These are phyloP conservation scores for Monilinia laxa DNA, from an alignment of 2,329 filamentous ascomycete species.

Conservation along the genomic window DNA sequence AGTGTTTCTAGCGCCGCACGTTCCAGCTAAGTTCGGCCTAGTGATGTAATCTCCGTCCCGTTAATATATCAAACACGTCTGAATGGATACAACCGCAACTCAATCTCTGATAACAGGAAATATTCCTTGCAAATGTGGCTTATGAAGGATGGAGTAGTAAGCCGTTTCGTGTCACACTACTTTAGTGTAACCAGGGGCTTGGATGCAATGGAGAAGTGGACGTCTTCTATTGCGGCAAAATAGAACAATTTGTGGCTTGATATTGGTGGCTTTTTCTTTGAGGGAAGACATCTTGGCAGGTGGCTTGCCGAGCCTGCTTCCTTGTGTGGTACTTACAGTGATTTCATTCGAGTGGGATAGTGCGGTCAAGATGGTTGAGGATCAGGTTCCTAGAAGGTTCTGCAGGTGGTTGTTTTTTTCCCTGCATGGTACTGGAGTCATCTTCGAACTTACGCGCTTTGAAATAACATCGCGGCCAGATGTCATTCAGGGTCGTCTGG, in stretches of 20 bases:
- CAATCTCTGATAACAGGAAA: conserved; percentile 16
- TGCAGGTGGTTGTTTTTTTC: no score
- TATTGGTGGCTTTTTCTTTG: not conserved
- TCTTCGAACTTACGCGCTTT: not conserved
- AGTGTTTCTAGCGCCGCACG: conserved; percentile 57
- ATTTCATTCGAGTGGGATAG: not conserved
- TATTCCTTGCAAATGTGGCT: conserved; percentile 16
- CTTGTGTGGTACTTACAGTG: not conserved
- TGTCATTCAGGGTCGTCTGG: no score
- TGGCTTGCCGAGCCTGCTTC: not conserved
- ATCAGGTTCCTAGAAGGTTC: not conserved
- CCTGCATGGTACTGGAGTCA: no score
- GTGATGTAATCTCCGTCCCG: conserved; percentile 21
- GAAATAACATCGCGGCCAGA: not conserved
- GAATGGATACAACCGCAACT: conserved; percentile 2
- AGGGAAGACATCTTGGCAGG: not conserved
- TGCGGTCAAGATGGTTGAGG: not conserved
- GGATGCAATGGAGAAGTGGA: conserved; percentile 6
- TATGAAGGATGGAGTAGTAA: not conserved
- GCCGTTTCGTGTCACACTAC: conserved; percentile 11
- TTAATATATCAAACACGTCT: conserved; percentile 17
- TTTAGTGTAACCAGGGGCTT: not conserved
- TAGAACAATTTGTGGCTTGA: conserved; percentile 9
- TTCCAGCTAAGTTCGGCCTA: conserved; percentile 51
- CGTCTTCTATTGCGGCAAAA: not conserved